These are phyloP conservation scores for Tremella yokohamensis DNA, from an alignment of 768 basidiomycete species.

Conservation along the genomic window DNA sequence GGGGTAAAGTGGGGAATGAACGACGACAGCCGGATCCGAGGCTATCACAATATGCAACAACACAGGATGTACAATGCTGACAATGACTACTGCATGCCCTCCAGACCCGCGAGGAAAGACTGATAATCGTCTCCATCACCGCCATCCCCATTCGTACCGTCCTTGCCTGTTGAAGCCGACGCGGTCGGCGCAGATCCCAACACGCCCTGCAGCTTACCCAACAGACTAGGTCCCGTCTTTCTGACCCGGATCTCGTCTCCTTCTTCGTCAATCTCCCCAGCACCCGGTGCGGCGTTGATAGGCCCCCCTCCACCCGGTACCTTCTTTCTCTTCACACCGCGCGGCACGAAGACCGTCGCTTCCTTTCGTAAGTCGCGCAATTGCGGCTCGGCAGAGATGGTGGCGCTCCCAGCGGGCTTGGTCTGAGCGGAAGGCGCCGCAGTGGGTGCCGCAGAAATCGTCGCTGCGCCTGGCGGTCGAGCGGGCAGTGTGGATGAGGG, in stretches of 20 bases:
- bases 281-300: conserved; percentile 44
- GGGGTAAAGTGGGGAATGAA: too few relatives aligned
- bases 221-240: conserved; percentile 29
- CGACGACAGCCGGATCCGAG: too few relatives aligned
- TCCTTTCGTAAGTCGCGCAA: conserved; percentile 93
- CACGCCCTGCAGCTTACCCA: conserved; percentile 45
- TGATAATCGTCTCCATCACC: conserved; percentile 47
- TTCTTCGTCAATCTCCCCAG: conserved; percentile 33
- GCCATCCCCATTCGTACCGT: conserved; percentile 2
- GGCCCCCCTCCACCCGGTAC: not conserved
- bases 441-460: conserved; percentile 35
- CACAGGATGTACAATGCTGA: not conserved
- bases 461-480: conserved; percentile 18
- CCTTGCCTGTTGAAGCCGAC: not conserved
- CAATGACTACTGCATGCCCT: conserved; percentile 30
- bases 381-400: conserved; percentile 77
- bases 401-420: conserved; percentile 38
- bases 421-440: conserved; percentile 56
- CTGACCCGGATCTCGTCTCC: conserved; percentile 26
- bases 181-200: conserved; percentile 12
- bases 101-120: conserved; percentile 46
- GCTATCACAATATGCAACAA: too few relatives aligned
- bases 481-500: conserved; percentile 26
- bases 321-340: conserved; percentile 69
- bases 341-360: conserved; percentile 84